phyloP scores from a whole-genome alignment of 148 eudicot genomes.

The Nepenthes gracilis region DNA sequence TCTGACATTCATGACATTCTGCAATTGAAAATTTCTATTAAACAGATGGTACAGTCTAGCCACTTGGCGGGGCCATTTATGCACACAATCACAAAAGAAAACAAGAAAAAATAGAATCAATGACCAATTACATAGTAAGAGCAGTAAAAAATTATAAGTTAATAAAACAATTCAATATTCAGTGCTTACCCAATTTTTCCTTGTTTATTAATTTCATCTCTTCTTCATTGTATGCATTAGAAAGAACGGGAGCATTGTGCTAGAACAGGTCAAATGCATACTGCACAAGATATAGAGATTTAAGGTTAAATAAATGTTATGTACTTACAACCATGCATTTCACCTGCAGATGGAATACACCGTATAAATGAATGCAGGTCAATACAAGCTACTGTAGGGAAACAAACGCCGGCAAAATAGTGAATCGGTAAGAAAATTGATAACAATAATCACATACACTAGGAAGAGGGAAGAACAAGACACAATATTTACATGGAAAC shows the following conservation, averaged over 20 bases:
- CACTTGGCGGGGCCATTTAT: not conserved
- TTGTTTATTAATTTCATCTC: slow-evolving; percentile 94
- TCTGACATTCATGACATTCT: slow-evolving; percentile 62
- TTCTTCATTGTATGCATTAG: slow-evolving; percentile 97
- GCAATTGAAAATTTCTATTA: slow-evolving; percentile 6
- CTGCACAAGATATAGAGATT: slow-evolving; percentile 33
- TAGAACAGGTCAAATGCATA: slow-evolving; percentile 97
- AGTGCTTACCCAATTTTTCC: slow-evolving; percentile 90
- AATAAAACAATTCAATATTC: not conserved
- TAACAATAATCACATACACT: too few species aligned
- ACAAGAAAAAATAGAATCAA: not conserved
- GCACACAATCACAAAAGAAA: not conserved
- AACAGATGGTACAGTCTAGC: not conserved
- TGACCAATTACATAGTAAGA: not conserved
- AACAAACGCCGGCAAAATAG: too few species aligned
- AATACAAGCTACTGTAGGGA: too few species aligned
- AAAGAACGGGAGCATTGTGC: slow-evolving; percentile 83
- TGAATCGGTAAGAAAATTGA: too few species aligned
- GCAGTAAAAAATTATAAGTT: not conserved
- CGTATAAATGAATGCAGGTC: not conserved
- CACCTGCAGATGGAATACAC: slow-evolving; percentile 21
- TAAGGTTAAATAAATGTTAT: slow-evolving; percentile 15
- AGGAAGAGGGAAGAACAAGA: too few species aligned
- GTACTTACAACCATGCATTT: slow-evolving; percentile 92
- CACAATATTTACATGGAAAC: too few species aligned